Conservation (phyloP, 1,139 yeast species). For the Debaryomycetaceae sp. region DNA sequence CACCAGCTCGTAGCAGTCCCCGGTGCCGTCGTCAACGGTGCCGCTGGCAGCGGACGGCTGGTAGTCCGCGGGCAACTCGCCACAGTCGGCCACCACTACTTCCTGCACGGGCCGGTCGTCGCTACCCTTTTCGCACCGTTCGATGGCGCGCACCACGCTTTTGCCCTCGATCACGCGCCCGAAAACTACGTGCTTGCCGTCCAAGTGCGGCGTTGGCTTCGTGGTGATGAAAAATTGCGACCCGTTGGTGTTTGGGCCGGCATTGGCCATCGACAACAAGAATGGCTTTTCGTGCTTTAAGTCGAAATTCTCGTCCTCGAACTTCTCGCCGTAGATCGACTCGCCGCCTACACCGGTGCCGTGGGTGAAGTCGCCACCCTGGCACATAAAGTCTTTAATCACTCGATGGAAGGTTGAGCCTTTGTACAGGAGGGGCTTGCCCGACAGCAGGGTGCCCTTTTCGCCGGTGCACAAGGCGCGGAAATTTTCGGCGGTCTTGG, state of each 20-base stretch:
- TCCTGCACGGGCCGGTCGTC: constrained; percentile 63
- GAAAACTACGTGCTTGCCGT: constrained; percentile 94
- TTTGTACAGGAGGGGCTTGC: constrained; percentile 68
- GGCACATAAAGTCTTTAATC: constrained; percentile 87
- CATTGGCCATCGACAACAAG: constrained; percentile 91
- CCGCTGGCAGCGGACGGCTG: constrained; percentile 29
- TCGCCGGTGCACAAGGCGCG: constrained; percentile 89
- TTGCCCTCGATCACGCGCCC: constrained; percentile 86
- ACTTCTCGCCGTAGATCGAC: constrained; percentile 91
- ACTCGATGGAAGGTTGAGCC: constrained; percentile 88
- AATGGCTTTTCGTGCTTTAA: constrained; percentile 79
- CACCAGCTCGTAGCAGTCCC: constrained; percentile 76
- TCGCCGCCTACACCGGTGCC: constrained; percentile 93
- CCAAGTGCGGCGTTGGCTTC: constrained; percentile 78
- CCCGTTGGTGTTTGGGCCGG: constrained; percentile 94
- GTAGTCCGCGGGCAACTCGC: constrained; percentile 64
- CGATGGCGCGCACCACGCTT: constrained; percentile 73
- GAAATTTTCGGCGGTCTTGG: constrained; percentile 92
- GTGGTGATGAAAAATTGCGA: constrained; percentile 92
- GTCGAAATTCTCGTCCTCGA: constrained; percentile 86
- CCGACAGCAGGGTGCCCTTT: constrained; percentile 62
- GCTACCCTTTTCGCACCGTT: constrained; percentile 59
- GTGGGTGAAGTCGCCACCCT: constrained; percentile 95
- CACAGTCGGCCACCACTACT: constrained; percentile 74
- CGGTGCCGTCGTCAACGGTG: constrained; percentile 67